Conservation (phyloP, 495 filamentous ascomycete genomes). For the Daldinia grandis region DNA sequence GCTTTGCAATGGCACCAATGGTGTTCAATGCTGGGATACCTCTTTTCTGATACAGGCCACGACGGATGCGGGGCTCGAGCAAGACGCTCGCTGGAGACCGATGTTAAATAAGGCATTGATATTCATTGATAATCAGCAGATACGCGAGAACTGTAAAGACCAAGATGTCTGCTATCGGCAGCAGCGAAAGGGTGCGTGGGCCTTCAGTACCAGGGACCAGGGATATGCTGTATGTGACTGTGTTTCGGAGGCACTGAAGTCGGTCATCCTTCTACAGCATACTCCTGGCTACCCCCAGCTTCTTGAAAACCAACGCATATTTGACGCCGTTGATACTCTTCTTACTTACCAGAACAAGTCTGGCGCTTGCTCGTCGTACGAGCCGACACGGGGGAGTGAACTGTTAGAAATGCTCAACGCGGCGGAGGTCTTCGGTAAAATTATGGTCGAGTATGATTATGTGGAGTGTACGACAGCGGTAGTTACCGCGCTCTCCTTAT, state of each 20-base stretch:
- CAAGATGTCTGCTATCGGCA: slow-evolving; percentile 89
- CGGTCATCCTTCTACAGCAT: slow-evolving; percentile 84
- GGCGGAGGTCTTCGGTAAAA: slow-evolving; percentile 94
- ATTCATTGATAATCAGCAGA: slow-evolving; percentile 91
- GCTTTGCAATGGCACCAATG: slow-evolving; percentile 95
- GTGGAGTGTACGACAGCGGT: slow-evolving; percentile 97
- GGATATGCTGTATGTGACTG: slow-evolving; percentile 97
- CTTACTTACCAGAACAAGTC: slow-evolving; percentile 90
- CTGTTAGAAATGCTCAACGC: slow-evolving; percentile 88
- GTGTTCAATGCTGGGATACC: slow-evolving; percentile 96
- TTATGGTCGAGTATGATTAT: slow-evolving; percentile 98
- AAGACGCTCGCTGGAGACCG: slow-evolving; percentile 77
- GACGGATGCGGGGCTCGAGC: slow-evolving; percentile 78
- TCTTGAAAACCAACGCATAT: slow-evolving; percentile 76
- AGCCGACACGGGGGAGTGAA: slow-evolving; percentile 78
- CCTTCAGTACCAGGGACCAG: slow-evolving; percentile 89
- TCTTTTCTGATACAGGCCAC: slow-evolving; percentile 85
- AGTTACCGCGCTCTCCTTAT: slow-evolving; percentile 86
- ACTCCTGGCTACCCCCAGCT: slow-evolving; percentile 78
- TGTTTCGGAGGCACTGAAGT: slow-evolving; percentile 87
- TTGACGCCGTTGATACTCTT: slow-evolving; percentile 88
- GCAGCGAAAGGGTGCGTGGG: slow-evolving; percentile 91
- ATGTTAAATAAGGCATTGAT: slow-evolving; percentile 86
- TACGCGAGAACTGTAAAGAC: slow-evolving; percentile 82
- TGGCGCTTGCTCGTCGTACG: slow-evolving; percentile 91